Percentiles rank a stretch among this genome's conserved stretches.
Evolutionary conservation across 345 rosid genomes (phyloP).

Genomic region (Laguncularia racemosa): DNA sequence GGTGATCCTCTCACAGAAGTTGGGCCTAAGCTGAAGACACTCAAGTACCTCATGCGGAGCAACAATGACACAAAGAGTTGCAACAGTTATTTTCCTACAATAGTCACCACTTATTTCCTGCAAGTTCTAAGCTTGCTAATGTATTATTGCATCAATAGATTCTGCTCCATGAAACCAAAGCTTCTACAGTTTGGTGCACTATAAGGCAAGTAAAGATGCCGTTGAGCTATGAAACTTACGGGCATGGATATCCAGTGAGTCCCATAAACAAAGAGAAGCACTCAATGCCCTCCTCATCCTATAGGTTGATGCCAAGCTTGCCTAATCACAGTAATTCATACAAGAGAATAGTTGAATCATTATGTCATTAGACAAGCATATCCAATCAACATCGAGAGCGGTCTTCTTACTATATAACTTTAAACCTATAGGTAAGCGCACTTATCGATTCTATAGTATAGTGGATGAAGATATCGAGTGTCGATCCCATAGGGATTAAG

Average conservation of each 20-base stretch:
- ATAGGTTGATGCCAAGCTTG: conserved; percentile 62
- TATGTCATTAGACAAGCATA: conserved; percentile 62
- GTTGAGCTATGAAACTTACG: conserved; percentile 47
- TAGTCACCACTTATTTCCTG: conserved; percentile 70
- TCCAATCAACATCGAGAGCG: conserved; percentile 75
- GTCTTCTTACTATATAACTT: no score
- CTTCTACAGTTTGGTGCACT: conserved; percentile 50
- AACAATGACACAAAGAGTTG: conserved; percentile 58
- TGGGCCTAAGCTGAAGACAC: conserved; percentile 80
- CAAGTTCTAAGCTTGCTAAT: conserved; percentile 52
- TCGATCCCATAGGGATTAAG: no score
- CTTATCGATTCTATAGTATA: no score
- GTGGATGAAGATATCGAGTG: no score
- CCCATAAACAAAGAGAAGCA: conserved; percentile 61
- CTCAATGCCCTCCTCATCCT: conserved; percentile 53
- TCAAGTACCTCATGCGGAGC: conserved; percentile 71
- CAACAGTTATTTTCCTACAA: conserved; percentile 72
- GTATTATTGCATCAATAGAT: conserved; percentile 64
- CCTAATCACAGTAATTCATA: conserved; percentile 72
- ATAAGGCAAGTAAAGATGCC: conserved; percentile 48
- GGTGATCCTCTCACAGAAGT: conserved; percentile 71
- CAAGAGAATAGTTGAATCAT: conserved; percentile 58
- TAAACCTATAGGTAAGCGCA: no score
- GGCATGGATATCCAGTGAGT: conserved; percentile 63
- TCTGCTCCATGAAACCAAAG: conserved; percentile 74